Evolutionary conservation across 805 yeast genomes (phyloP).

Genomic region (Metschnikowia aberdeeniae): DNA sequence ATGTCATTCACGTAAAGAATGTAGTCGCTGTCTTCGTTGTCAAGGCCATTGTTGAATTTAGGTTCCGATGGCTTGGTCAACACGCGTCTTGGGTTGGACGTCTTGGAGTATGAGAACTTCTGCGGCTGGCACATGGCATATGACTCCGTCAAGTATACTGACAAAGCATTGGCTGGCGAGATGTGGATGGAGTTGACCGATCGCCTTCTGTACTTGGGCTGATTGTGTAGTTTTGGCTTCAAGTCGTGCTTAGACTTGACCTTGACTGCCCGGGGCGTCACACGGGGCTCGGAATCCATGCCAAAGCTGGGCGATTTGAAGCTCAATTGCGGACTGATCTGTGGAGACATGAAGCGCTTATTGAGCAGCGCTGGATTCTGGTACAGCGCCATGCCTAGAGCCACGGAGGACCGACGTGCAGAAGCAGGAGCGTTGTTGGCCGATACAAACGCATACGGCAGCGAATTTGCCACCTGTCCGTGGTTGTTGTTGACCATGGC

Average conservation of each 20-base stretch:
- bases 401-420: slow-evolving; percentile 17
- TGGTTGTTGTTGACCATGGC: background rate
- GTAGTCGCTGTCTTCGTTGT: slow-evolving; percentile 86
- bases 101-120: slow-evolving; percentile 70
- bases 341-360: slow-evolving; percentile 12
- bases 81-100: slow-evolving; percentile 87
- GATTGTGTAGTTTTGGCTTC: slow-evolving; percentile 55
- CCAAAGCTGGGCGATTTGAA: background rate
- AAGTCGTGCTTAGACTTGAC: slow-evolving; percentile 47
- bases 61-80: slow-evolving; percentile 91
- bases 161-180: slow-evolving; percentile 78
- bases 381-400: slow-evolving; percentile 22
- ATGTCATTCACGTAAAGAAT: slow-evolving; percentile 93
- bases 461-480: slow-evolving; percentile 3
- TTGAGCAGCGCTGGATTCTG: slow-evolving; percentile 13
- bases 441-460: slow-evolving; percentile 1
- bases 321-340: slow-evolving; percentile 7
- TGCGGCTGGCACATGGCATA: slow-evolving; percentile 79
- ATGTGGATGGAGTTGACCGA: slow-evolving; percentile 59
- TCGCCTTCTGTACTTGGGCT: slow-evolving; percentile 69
- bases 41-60: slow-evolving; percentile 72
- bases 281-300: slow-evolving; percentile 6
- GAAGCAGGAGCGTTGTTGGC: slow-evolving; percentile 6
- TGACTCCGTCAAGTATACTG: slow-evolving; percentile 72
- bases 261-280: slow-evolving; percentile 46